Percentiles rank a stretch among this genome's conserved stretches.
These are phyloP conservation scores for Ustilaginoidea virens DNA, from an alignment of 2,329 filamentous ascomycete genomes.

Conservation along the genomic window DNA sequence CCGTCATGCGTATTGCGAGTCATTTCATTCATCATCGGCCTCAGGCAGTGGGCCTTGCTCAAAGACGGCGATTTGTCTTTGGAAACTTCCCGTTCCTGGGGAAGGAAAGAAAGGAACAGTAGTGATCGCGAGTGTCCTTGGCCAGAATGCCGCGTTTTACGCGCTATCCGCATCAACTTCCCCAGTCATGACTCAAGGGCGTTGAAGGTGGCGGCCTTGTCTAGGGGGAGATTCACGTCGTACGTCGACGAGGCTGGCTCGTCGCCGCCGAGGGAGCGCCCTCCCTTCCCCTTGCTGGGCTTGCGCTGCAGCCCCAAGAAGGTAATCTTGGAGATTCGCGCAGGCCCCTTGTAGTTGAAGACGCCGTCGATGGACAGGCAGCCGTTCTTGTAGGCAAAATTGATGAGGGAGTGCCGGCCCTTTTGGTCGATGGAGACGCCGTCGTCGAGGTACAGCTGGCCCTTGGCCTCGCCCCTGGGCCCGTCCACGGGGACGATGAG, in stretches of 20 bases:
- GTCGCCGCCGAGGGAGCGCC: conserved; percentile 2
- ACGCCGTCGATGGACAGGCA: conserved; percentile 32
- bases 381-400: conserved; percentile 41
- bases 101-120: no score
- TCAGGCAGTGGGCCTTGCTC: no score
- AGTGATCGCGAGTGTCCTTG: no score
- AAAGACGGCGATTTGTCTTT: no score
- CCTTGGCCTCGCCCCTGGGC: conserved; percentile 43
- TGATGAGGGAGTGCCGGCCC: conserved; percentile 33
- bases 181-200: no score
- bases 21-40: no score
- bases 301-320: conserved; percentile 23
- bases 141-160: no score
- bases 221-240: conserved; percentile 10
- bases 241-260: conserved; percentile 9
- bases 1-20: no score
- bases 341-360: conserved; percentile 34
- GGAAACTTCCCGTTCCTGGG: no score
- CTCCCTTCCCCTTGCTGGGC: conserved; percentile 1
- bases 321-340: conserved; percentile 32
- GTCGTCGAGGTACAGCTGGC: conserved; percentile 63
- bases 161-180: no score
- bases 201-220: conserved; percentile 7
- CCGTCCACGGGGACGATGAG: conserved; percentile 50
- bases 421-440: conserved; percentile 50